Conservation (phyloP, 148 eudicot genomes). For the Chenopodium album region DNA sequence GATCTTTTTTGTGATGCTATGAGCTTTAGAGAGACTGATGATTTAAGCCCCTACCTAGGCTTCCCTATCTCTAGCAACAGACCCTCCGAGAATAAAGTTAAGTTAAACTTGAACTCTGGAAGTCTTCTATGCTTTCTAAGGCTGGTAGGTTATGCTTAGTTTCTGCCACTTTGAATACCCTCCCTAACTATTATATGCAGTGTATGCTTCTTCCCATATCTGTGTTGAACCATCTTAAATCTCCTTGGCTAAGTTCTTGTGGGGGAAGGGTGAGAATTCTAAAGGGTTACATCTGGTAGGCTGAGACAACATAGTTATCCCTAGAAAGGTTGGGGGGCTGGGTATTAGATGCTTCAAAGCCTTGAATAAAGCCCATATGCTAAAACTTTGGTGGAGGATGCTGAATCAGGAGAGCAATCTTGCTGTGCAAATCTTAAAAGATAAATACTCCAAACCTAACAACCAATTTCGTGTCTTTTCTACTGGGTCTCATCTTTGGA, state of each 20-base stretch:
- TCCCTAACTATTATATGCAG: neutral
- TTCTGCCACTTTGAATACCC: neutral
- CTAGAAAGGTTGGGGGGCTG: neutral
- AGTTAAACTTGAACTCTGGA: neutral
- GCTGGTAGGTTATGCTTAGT: neutral
- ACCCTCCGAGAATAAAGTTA: neutral
- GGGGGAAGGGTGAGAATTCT: neutral
- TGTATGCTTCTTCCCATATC: neutral
- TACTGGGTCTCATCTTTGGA: neutral
- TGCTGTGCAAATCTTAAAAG: neutral
- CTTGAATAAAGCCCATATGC: neutral
- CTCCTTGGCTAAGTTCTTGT: neutral
- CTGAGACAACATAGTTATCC: accelerated
- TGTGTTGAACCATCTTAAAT: neutral
- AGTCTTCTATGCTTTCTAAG: neutral
- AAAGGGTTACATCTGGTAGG: neutral
- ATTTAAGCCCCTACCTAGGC: neutral
- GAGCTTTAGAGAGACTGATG: neutral
- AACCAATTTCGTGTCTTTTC: neutral
- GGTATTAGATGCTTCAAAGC: neutral
- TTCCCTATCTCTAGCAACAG: neutral
- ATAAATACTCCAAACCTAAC: neutral
- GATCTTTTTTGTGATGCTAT: neutral
- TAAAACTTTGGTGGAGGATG: neutral
- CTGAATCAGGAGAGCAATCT: neutral